Evolutionary conservation across 768 basidiomycete genomes (phyloP).

Genomic region (Candolleomyces aberdarensis): DNA sequence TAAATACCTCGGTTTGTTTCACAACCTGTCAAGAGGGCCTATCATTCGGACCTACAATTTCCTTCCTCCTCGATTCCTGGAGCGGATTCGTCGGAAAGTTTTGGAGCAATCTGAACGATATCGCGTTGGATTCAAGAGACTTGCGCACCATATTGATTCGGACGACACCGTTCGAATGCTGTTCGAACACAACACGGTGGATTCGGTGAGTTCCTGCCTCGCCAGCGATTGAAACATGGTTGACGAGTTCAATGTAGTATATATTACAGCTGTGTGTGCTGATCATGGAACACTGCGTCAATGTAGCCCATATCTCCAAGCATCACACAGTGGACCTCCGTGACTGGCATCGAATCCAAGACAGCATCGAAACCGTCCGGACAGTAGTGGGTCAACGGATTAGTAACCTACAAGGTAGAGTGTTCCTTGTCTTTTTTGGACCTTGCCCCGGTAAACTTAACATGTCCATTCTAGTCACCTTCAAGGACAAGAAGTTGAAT

Average conservation of each 20-base stretch:
- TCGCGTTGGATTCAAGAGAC: slow-evolving; percentile 5
- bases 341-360: slow-evolving; percentile 7
- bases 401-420: slow-evolving; percentile 8
- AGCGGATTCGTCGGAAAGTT: slow-evolving; percentile 4
- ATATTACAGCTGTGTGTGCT: slow-evolving; percentile 13
- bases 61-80: background rate
- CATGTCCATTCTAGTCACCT: background rate
- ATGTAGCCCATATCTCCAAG: slow-evolving; percentile 8
- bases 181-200: slow-evolving; percentile 6
- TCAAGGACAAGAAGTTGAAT: background rate
- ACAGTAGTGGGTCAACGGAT: slow-evolving; percentile 1
- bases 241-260: slow-evolving; percentile 7
- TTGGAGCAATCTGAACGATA: slow-evolving; percentile 7
- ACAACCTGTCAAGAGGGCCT: background rate
- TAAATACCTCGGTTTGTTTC: background rate
- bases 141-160: slow-evolving; percentile 14
- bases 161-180: slow-evolving; percentile 12
- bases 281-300: slow-evolving; percentile 14
- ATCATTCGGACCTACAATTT: background rate
- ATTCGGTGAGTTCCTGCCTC: slow-evolving; percentile 9
- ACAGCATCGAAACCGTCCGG: background rate
- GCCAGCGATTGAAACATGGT: background rate
- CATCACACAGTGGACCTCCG: slow-evolving; percentile 9
- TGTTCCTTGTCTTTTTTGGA: background rate
- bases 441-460: background rate